Conservation (phyloP, 495 filamentous ascomycete species). For the Aspergillus egyptiacus region DNA sequence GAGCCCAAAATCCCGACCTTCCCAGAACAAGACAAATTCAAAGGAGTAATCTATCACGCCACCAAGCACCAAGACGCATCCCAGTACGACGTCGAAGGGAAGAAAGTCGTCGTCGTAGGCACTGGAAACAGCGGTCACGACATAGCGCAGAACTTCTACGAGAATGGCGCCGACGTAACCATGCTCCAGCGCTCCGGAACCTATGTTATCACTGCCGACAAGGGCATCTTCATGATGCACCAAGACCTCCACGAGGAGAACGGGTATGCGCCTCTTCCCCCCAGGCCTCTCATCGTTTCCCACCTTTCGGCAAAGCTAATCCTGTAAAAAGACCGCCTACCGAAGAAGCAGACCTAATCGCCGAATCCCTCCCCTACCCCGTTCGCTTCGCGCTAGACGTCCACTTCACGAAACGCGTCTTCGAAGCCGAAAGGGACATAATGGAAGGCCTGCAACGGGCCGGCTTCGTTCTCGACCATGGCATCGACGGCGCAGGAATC, state of each 20-base stretch:
- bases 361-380: conserved; percentile 51
- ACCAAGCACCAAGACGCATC: conserved; percentile 38
- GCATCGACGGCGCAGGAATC: conserved; percentile 58
- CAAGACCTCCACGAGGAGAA: conserved; percentile 57
- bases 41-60: conserved; percentile 45
- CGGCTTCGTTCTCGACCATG: conserved; percentile 64
- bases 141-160: conserved; percentile 75
- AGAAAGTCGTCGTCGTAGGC: conserved; percentile 73
- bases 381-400: conserved; percentile 51
- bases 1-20: conserved; percentile 44
- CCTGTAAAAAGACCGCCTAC: conserved; percentile 29
- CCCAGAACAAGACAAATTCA: conserved; percentile 37
- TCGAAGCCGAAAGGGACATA: conserved; percentile 45
- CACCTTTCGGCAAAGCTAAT: neutral
- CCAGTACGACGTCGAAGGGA: conserved; percentile 40
- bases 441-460: conserved; percentile 57
- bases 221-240: conserved; percentile 52
- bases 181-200: conserved; percentile 75
- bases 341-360: conserved; percentile 58
- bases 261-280: conserved; percentile 22
- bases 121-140: conserved; percentile 81
- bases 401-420: conserved; percentile 44
- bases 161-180: conserved; percentile 68
- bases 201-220: conserved; percentile 60
- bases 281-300: neutral